A percentile compares a stretch with the other conserved stretches of the same genome.
phyloP scores from a whole-genome alignment of 1,139 yeast genomes.

The Saccharomycopsis hybrid region DNA sequence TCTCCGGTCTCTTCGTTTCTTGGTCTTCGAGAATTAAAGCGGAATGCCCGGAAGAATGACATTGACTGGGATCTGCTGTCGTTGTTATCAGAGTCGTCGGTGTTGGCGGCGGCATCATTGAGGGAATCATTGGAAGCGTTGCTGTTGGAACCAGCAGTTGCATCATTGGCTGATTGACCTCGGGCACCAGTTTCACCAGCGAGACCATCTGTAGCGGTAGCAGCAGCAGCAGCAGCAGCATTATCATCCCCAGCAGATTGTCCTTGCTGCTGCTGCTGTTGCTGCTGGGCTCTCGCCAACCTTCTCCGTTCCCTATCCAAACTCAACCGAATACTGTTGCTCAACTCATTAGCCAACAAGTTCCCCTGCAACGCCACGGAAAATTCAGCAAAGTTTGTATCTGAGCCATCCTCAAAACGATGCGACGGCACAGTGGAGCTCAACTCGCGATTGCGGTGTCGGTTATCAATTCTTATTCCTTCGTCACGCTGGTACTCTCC shows the following conservation, averaged over 20 bases:
- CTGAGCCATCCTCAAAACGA: constrained; percentile 23
- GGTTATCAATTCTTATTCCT: constrained; percentile 28
- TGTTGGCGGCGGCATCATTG: background rate
- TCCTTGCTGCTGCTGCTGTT: background rate
- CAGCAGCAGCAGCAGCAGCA: background rate
- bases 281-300: background rate
- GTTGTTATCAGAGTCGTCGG: constrained; percentile 8
- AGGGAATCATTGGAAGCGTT: background rate
- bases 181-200: background rate
- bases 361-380: constrained; percentile 36
- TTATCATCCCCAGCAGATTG: no score
- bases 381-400: constrained; percentile 35
- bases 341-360: constrained; percentile 33
- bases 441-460: constrained; percentile 21
- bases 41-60: constrained; percentile 48
- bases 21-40: constrained; percentile 35
- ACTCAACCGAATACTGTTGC: constrained; percentile 23
- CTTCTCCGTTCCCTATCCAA: constrained; percentile 12
- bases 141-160: background rate
- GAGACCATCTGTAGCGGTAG: background rate
- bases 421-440: constrained; percentile 5
- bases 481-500: constrained; percentile 27
- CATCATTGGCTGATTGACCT: background rate
- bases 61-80: constrained; percentile 26
- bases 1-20: constrained; percentile 22